Evolutionary conservation across 1,139 yeast genomes (phyloP).

Genomic region (Kodamaea fungicola): DNA sequence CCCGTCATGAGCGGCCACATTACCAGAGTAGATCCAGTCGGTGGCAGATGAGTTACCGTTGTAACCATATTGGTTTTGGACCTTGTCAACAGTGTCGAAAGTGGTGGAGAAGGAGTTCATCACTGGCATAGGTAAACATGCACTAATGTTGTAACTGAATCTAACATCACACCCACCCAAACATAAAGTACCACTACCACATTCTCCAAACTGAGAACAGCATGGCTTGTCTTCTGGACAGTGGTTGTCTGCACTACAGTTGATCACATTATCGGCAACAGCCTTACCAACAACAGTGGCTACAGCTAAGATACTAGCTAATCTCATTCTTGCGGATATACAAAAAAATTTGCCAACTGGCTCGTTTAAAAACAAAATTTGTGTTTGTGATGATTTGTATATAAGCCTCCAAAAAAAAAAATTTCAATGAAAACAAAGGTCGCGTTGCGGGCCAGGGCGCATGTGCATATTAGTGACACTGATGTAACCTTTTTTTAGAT

Average conservation of each 20-base stretch:
- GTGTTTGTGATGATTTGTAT: too few species aligned
- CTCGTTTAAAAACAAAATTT: too few species aligned
- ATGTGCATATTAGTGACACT: too few species aligned
- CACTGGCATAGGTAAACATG: conserved; percentile 67
- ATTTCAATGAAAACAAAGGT: too few species aligned
- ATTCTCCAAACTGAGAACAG: conserved; percentile 79
- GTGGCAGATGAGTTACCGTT: conserved; percentile 67
- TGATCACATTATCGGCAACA: conserved; percentile 16
- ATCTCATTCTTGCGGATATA: background rate
- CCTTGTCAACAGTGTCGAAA: conserved; percentile 33
- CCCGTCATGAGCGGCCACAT: conserved; percentile 51
- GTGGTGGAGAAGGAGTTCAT: conserved; percentile 32
- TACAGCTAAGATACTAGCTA: background rate
- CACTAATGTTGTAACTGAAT: conserved; percentile 54
- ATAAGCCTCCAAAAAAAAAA: too few species aligned
- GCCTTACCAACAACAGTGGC: background rate
- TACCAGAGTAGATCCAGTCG: conserved; percentile 77
- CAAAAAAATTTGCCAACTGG: too few species aligned
- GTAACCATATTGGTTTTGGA: conserved; percentile 41
- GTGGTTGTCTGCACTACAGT: conserved; percentile 45
- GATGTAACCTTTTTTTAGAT: too few species aligned
- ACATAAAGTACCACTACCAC: conserved; percentile 81
- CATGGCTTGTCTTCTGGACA: conserved; percentile 79
- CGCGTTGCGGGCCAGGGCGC: too few species aligned
- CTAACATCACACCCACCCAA: conserved; percentile 79